Conservation (phyloP, 2,329 filamentous ascomycete genomes). For the Thermochaetoides dissita region DNA sequence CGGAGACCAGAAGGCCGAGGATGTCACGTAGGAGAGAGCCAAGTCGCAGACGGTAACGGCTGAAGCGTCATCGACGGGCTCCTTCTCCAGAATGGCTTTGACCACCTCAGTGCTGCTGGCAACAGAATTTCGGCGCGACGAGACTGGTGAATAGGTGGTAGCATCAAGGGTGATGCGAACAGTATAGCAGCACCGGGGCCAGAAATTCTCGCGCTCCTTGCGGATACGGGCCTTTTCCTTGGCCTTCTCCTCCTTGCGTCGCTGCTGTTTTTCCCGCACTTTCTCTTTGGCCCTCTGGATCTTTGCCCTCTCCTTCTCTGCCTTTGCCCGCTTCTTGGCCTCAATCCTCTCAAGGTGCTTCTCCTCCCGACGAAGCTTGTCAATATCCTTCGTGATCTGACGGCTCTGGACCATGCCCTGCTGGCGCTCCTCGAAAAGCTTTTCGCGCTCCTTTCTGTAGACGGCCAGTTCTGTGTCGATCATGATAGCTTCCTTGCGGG, state of each 20-base stretch:
- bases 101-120: slow-evolving; percentile 35
- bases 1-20: slow-evolving; percentile 43
- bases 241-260: slow-evolving; percentile 22
- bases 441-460: slow-evolving; percentile 30
- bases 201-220: slow-evolving; percentile 31
- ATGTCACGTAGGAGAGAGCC: slow-evolving; percentile 45
- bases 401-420: slow-evolving; percentile 20
- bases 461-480: slow-evolving; percentile 25
- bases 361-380: slow-evolving; percentile 21
- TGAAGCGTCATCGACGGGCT: slow-evolving; percentile 25
- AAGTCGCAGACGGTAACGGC: slow-evolving; percentile 27
- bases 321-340: slow-evolving; percentile 15
- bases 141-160: slow-evolving; percentile 24
- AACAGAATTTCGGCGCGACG: slow-evolving; percentile 35
- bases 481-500: slow-evolving; percentile 19
- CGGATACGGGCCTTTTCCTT: slow-evolving; percentile 32
- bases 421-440: slow-evolving; percentile 28
- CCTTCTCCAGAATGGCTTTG: slow-evolving; percentile 37
- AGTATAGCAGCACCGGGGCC: slow-evolving; percentile 35
- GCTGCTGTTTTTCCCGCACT: slow-evolving; percentile 18
- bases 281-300: slow-evolving; percentile 23
- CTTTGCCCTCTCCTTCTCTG: slow-evolving; percentile 20
- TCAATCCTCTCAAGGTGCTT: slow-evolving; percentile 18
- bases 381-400: slow-evolving; percentile 21
- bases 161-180: slow-evolving; percentile 38